Conservation (phyloP, 495 filamentous ascomycete genomes). For the Hypoxylon intermedium region DNA sequence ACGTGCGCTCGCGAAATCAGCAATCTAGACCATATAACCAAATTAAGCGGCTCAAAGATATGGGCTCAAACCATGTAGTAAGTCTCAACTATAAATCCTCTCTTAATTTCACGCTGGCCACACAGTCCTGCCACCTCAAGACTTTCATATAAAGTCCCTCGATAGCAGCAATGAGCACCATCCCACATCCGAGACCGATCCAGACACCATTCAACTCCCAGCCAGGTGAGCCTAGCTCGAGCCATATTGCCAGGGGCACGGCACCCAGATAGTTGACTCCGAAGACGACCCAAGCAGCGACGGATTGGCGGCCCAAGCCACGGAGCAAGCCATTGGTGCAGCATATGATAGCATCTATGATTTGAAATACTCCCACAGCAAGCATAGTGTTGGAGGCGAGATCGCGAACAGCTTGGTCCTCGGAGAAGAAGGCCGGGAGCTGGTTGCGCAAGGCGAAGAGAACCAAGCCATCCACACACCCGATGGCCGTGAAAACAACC, state of each 20-base stretch:
- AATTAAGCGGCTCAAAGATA: too few relatives aligned
- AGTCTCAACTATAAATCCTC: slow-evolving; percentile 19
- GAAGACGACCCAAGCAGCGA: slow-evolving; percentile 75
- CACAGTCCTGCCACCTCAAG: slow-evolving; percentile 42
- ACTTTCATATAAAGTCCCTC: slow-evolving; percentile 43
- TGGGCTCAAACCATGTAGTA: too few relatives aligned
- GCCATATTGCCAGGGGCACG: slow-evolving; percentile 73
- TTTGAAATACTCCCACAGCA: slow-evolving; percentile 52
- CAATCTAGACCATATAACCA: too few relatives aligned
- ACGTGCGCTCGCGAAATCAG: too few relatives aligned
- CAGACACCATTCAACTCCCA: slow-evolving; percentile 72
- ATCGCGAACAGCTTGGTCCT: slow-evolving; percentile 42
- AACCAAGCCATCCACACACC: slow-evolving; percentile 43
- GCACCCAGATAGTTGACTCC: slow-evolving; percentile 75
- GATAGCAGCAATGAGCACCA: slow-evolving; percentile 49
- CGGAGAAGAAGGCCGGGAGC: slow-evolving; percentile 48
- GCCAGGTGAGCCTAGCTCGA: slow-evolving; percentile 62
- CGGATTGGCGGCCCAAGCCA: slow-evolving; percentile 69
- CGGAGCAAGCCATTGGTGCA: slow-evolving; percentile 73
- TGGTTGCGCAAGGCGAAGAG: slow-evolving; percentile 43
- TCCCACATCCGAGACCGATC: slow-evolving; percentile 69
- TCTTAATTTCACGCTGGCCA: slow-evolving; percentile 34
- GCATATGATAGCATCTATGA: slow-evolving; percentile 45
- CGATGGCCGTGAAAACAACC: slow-evolving; percentile 41
- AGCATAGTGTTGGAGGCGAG: slow-evolving; percentile 40